These are phyloP conservation scores for Suillus lakei DNA, from an alignment of 768 basidiomycete species.

Conservation along the genomic window DNA sequence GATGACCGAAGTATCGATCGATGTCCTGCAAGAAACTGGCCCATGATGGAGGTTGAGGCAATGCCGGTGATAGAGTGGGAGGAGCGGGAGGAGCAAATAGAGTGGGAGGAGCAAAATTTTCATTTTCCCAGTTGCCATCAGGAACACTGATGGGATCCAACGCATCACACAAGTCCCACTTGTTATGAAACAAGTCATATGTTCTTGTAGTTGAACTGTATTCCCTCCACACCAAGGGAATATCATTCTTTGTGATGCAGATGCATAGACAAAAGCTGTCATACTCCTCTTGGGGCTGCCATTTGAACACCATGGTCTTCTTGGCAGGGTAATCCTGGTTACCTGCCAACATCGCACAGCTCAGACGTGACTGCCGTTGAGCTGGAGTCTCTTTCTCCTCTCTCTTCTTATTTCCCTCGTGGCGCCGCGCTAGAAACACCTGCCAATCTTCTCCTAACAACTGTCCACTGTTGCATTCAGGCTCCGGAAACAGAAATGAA, in stretches of 20 bases:
- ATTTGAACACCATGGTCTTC: not conserved
- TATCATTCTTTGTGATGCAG: not conserved
- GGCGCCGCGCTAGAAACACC: not conserved
- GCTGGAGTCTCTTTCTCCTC: not conserved
- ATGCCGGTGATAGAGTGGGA: too few relatives aligned
- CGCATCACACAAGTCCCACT: slow-evolving; percentile 8
- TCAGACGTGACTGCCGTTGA: not conserved
- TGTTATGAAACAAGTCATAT: not conserved
- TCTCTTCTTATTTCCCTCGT: not conserved
- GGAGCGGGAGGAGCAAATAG: too few relatives aligned
- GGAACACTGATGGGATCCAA: too few relatives aligned
- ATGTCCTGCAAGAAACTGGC: too few relatives aligned
- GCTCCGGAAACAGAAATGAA: too few relatives aligned
- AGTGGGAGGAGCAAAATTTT: too few relatives aligned
- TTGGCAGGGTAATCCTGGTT: too few relatives aligned
- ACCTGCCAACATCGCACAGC: too few relatives aligned
- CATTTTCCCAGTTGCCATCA: too few relatives aligned
- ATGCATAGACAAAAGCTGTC: not conserved
- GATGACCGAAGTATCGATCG: too few relatives aligned
- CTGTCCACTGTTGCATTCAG: not conserved
- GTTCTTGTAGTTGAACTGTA: not conserved
- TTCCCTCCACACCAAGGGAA: not conserved
- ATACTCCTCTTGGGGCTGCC: not conserved
- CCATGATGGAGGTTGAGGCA: not conserved
- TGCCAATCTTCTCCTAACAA: not conserved